Percentiles rank a stretch among this genome's conserved stretches.
Conservation (phyloP, 768 basidiomycete species). For the Termitomyces sp. region DNA sequence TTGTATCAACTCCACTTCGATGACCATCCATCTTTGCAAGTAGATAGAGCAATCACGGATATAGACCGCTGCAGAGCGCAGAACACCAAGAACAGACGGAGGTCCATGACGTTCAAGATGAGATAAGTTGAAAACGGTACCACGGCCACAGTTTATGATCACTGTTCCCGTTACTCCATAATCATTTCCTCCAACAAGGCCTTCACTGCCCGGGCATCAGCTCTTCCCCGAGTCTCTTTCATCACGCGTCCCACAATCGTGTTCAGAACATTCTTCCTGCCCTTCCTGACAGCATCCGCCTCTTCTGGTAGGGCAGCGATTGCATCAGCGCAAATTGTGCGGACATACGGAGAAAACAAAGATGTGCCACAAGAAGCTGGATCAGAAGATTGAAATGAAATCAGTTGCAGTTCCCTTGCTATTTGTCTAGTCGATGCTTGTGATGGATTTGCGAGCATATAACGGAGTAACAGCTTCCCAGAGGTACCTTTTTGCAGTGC, state of each 20-base stretch:
- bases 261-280: constrained; percentile 74
- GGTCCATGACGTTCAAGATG: neutral
- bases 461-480: constrained; percentile 69
- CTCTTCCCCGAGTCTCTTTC: constrained; percentile 72
- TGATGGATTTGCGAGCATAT: constrained; percentile 50
- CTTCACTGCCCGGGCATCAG: constrained; percentile 61
- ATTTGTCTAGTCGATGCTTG: constrained; percentile 31
- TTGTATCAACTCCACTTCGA: neutral
- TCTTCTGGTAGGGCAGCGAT: constrained; percentile 64
- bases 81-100: neutral
- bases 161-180: constrained; percentile 1
- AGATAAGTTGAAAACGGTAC: neutral
- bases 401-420: constrained; percentile 43
- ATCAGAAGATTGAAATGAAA: constrained; percentile 26
- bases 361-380: neutral
- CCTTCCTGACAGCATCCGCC: constrained; percentile 55
- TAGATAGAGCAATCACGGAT: neutral
- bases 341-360: constrained; percentile 31
- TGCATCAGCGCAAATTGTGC: constrained; percentile 53
- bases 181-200: constrained; percentile 45
- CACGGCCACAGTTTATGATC: neutral
- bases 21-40: neutral
- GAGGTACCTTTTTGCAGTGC: constrained; percentile 50
- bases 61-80: neutral
- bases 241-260: constrained; percentile 83